A percentile compares a stretch with the other conserved stretches of the same genome.
These are phyloP conservation scores for Acer saccharum DNA, from an alignment of 345 rosid species.

Conservation along the genomic window DNA sequence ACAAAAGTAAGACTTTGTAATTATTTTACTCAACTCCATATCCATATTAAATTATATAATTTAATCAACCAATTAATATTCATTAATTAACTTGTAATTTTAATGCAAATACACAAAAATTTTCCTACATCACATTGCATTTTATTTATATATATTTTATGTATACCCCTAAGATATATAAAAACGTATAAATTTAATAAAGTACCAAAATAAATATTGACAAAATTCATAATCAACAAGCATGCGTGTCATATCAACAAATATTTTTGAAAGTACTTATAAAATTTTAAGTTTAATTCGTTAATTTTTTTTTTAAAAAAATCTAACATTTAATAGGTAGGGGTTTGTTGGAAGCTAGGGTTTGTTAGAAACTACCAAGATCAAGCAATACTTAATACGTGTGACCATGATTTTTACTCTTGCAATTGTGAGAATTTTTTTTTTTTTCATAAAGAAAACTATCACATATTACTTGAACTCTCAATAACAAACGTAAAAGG, in stretches of 20 bases:
- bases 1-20: not conserved
- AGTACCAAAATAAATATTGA: not conserved
- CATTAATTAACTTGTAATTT: not conserved
- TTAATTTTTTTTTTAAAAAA: no score
- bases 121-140: not conserved
- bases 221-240: conserved; percentile 7
- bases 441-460: no score
- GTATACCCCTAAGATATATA: not conserved
- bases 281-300: not conserved
- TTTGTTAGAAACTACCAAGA: no score
- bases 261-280: not conserved
- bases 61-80: not conserved
- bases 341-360: no score
- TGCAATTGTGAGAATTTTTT: no score
- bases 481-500: not conserved
- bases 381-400: no score
- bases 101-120: not conserved
- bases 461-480: no score
- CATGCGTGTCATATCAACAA: conserved; percentile 18
- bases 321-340: no score
- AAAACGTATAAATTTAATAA: not conserved
- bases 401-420: no score
- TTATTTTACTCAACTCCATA: not conserved
- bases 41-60: not conserved
- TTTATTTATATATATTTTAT: not conserved